These are phyloP conservation scores for Xylariaceae sp. DNA, from an alignment of 2,329 filamentous ascomycete species.

Conservation along the genomic window DNA sequence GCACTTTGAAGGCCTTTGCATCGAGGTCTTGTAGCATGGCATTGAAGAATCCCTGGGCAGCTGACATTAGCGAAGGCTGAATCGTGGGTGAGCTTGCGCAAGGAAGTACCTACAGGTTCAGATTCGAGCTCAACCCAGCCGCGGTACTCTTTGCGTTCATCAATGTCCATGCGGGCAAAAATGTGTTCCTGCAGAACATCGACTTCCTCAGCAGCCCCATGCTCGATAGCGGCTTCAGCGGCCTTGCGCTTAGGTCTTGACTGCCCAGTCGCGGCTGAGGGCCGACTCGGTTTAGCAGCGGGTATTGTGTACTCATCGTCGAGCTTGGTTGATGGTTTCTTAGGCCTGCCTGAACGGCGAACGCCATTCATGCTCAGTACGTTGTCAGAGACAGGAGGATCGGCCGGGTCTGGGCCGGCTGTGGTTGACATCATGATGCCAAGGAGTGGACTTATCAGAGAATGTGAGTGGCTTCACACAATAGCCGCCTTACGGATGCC, in stretches of 20 bases:
- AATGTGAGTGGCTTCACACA: too few relatives aligned
- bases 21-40: slow-evolving; percentile 77
- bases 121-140: slow-evolving; percentile 86
- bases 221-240: slow-evolving; percentile 30
- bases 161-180: slow-evolving; percentile 43
- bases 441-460: too few relatives aligned
- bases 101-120: slow-evolving; percentile 62
- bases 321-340: background rate
- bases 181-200: slow-evolving; percentile 39
- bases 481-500: too few relatives aligned
- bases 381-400: background rate
- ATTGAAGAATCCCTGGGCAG: slow-evolving; percentile 71
- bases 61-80: background rate
- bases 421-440: too few relatives aligned
- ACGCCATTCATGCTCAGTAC: too few relatives aligned
- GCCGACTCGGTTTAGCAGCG: slow-evolving; percentile 13
- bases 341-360: background rate
- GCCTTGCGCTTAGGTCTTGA: slow-evolving; percentile 44
- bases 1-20: slow-evolving; percentile 66
- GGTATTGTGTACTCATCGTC: slow-evolving; percentile 10
- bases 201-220: slow-evolving; percentile 33
- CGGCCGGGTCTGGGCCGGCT: too few relatives aligned
- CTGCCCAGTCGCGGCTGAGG: slow-evolving; percentile 3
- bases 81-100: slow-evolving; percentile 14
- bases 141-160: slow-evolving; percentile 59